Base-by-base conservation (phyloP, 129 eudicot genomes). In the Calendula officinalis region DNA sequence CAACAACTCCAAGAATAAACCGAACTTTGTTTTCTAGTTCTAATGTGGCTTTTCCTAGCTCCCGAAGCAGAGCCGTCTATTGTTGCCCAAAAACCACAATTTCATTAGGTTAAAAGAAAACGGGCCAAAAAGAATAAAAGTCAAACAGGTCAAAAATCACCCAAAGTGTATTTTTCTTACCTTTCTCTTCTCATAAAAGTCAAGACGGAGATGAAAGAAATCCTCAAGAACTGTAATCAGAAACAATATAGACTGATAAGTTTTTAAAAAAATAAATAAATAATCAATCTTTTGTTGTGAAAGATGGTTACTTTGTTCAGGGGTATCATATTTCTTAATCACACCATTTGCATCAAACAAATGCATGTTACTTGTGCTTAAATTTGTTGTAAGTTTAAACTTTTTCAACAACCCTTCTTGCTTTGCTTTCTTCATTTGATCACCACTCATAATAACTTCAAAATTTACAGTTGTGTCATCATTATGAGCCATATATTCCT, bases 331-430 rank as follows among this genome's bases (percentile, higher is more conserved):
- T 75, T 83, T 87, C 87, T 85, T 87, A 40, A 91, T 88, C 7
- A 78, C 79, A 33, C 96, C 96, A 15, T 81, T 77, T 5, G 88
- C 41, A 68, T 92, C 95, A 72, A 92, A 92, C 16, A 92, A 82
- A 67, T 92, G 98, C 98, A 92, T 92, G 75, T 92, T 92, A 40
- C 85, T 79, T 9, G 91, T 92, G 85, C 85, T 85, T 60, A 92
- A 83, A 9, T 75, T 64, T 9, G 85, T 88, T 0, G 89, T 85
- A 41, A 92, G 82, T 78, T 85, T 88, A 41, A 92, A 88, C 65
- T 85, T 88, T 69, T 88, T 88, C 48, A 84, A 63, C 75, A 92
- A 50, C 15, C 98, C 98, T 72, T 92, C 98, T 56, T 85, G 89
- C 79, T 62, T 77, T 63, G 89, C 98, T 43, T 54, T 61, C 48